A percentile compares a stretch with the other conserved stretches of the same genome.
These are phyloP conservation scores for Neonectria hederae DNA, from an alignment of 2,329 filamentous ascomycete species.

Conservation along the genomic window DNA sequence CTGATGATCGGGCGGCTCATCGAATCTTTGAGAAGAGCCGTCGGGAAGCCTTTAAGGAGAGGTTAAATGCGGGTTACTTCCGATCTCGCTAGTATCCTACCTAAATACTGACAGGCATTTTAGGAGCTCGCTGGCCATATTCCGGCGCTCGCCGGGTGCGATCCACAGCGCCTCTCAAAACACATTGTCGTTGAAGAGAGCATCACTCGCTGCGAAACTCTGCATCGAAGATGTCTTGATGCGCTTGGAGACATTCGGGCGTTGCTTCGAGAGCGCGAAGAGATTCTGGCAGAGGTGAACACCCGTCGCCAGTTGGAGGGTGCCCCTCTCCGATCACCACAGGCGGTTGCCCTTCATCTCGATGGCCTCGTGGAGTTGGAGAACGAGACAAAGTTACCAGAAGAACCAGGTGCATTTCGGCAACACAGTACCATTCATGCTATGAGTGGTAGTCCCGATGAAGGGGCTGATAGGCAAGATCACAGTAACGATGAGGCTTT, in stretches of 20 bases:
- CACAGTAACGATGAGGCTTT: neutral
- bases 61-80: slow-evolving; percentile 45
- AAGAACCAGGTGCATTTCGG: neutral
- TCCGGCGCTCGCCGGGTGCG: slow-evolving; percentile 46
- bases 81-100: neutral
- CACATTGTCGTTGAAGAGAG: slow-evolving; percentile 51
- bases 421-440: neutral
- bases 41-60: slow-evolving; percentile 53
- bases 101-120: neutral
- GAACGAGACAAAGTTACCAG: neutral
- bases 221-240: slow-evolving; percentile 33
- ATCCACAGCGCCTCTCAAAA: slow-evolving; percentile 51
- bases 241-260: slow-evolving; percentile 29
- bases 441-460: neutral
- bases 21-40: slow-evolving; percentile 52
- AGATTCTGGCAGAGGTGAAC: slow-evolving; percentile 44
- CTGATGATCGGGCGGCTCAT: slow-evolving; percentile 53
- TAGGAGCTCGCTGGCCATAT: slow-evolving; percentile 50
- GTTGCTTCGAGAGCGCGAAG: slow-evolving; percentile 41
- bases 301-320: slow-evolving; percentile 29
- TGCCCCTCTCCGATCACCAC: slow-evolving; percentile 6
- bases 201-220: slow-evolving; percentile 44
- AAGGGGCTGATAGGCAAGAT: neutral
- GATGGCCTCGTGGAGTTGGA: slow-evolving; percentile 1
- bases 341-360: neutral